Base-by-base conservation (phyloP, 2,329 filamentous ascomycete species). In the Sclerotinia spermophila region DNA sequence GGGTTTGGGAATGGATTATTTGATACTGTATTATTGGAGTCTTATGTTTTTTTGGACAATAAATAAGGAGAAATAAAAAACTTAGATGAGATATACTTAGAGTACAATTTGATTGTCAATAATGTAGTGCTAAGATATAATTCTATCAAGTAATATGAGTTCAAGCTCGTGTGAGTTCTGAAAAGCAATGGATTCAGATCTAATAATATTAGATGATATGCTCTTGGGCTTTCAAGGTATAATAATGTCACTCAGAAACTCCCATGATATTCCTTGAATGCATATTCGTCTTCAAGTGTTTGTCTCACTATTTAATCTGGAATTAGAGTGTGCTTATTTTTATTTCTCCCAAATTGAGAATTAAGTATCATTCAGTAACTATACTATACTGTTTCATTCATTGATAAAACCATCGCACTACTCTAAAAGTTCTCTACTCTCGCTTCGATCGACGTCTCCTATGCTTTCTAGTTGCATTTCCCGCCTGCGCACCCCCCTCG, bases 81-180 rank as follows among this genome's bases (percentile, higher is more conserved):
- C 6, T 42, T 19, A 17, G 15, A 42, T 42, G 40, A 42, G 40
- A 42, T 5, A 19, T 42, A 13, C 15, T 42, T 1, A 42, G 7
- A 17, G 1, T 1, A 17, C 6, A 0, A 19, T 42, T 13, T 17
- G 1, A 17, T 19, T 17, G 13, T 42, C 3, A 45, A 11, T 1
- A 45, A 24, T 24, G 19, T 3, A 45, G 27, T 53, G 2, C 2
- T 8, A 53, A 27, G 48, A 17, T 8, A 3, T 1, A 17, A 4
- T 17, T 1, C 17, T 27, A 8, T 27, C 2, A 30, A 17, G 48
- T 27, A 15, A 30, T 30, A 8, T 7, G 27, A 3, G 3, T 17
- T n/a, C 17, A 27, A 53, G n/a, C 1, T 17, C 0, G n/a, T 15
- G 13, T 53, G 5, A 30, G 6, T 27, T 27, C n/a, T 53, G n/a